Evolutionary conservation across 148 eudicot species (phyloP).

Genomic region (Chenopodium berlandieri): DNA sequence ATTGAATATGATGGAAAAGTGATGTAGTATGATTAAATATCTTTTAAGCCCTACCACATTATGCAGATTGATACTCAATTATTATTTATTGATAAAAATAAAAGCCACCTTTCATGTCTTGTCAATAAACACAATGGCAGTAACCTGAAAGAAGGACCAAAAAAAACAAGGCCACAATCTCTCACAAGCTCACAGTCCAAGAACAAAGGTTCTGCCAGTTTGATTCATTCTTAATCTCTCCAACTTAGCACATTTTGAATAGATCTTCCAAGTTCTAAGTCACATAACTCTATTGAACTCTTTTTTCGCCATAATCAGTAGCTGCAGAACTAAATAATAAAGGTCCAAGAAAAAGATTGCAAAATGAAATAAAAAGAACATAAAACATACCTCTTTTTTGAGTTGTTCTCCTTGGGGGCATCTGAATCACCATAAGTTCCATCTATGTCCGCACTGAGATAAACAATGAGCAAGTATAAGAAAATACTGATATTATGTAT

Average conservation of each 20-base stretch:
- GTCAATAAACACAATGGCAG: not conserved
- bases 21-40: not conserved
- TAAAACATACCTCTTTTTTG: constrained; percentile 66
- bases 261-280: not conserved
- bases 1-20: not conserved
- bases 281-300: not conserved
- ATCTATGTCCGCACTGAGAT: constrained; percentile 58
- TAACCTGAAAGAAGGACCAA: not conserved
- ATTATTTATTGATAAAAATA: not conserved
- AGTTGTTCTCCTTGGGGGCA: constrained; percentile 50
- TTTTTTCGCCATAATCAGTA: not conserved
- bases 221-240: constrained; percentile 1
- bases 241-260: not conserved
- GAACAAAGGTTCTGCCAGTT: not conserved
- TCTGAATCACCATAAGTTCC: constrained; percentile 62
- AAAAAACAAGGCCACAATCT: not conserved
- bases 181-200: not conserved
- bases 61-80: not conserved
- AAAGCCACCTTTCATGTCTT: not conserved
- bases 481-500: not conserved
- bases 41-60: not conserved
- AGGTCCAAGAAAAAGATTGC: not conserved
- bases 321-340: not conserved
- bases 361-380: not conserved
- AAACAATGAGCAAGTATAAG: constrained; percentile 16